Percentiles rank a stretch among this genome's conserved stretches.
Evolutionary conservation across 176 grass and related monocot genomes (phyloP).

Genomic region (Zoysia japonica): DNA sequence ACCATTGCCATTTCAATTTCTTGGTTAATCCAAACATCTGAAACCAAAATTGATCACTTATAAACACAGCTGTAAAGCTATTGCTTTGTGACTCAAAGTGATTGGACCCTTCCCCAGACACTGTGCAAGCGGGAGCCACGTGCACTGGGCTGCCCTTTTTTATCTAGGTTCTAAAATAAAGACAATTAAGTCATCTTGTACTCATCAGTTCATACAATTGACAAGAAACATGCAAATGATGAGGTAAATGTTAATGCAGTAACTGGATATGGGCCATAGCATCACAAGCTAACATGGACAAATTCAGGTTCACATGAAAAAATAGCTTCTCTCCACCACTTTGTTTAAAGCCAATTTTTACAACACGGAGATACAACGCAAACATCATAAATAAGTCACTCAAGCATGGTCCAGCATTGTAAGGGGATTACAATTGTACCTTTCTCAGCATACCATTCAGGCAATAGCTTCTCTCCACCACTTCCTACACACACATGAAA

Average conservation of each 20-base stretch:
- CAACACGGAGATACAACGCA: background rate
- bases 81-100: too few relatives aligned
- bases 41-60: too few relatives aligned
- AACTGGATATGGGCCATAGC: background rate
- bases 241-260: background rate
- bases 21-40: too few relatives aligned
- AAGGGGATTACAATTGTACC: constrained; percentile 40
- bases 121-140: too few relatives aligned
- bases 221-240: background rate
- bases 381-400: constrained; percentile 10
- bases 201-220: background rate
- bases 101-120: too few relatives aligned
- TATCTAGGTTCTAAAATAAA: too few relatives aligned
- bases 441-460: constrained; percentile 96
- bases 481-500: constrained; percentile 91
- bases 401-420: background rate
- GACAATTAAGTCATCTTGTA: too few relatives aligned
- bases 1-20: too few relatives aligned
- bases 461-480: constrained; percentile 83
- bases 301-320: background rate
- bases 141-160: too few relatives aligned
- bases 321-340: too few relatives aligned
- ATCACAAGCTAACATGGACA: background rate
- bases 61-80: too few relatives aligned
- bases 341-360: background rate